Base-by-base conservation (phyloP, 441 rosid genomes). In the Pelargonium australe region DNA sequence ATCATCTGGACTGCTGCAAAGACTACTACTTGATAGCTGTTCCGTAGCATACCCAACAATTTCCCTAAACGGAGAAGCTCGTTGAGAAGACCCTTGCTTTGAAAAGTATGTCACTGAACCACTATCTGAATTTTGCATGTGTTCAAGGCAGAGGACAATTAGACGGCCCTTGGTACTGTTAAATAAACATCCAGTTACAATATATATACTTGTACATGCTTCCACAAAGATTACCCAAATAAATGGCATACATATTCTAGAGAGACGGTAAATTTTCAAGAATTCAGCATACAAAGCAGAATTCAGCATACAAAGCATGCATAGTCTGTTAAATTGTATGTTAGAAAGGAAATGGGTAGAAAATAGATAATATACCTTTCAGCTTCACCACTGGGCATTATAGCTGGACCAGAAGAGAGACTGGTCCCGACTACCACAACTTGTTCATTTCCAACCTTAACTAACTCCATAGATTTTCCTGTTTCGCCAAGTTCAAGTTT, bases 341-440 rank as follows among this genome's bases (percentile, higher is more conserved):
- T 40, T 63, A 6, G 43, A 63, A 12, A 51, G 68, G 17, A 58
- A 66, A 57, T 28, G 63, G 19, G 75, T 66, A 71, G 23, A 49
- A 58, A 14, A 28, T 57, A 77, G 77, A 76, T 55, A 58, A 55
- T 43, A 51, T 57, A 95, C 99, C 98, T 90, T 86, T 95, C 99
- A 60, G 98, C 98, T 85, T 95, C 99, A 74, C 99, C 99, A 75
- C 90, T 92, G 74, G 91, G 90, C 96, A 95, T 82, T 68, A 90
- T 82, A 74, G 97, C 97, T 47, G 95, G 99, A 80, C 98, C 97
- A 77, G 89, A 79, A 63, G 93, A 89, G 44, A 86, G 79, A 81
- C 96, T 85, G 70, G 99, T 95, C 66, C 99, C 98, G 73, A 92
- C 82, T 69, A 90, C 93, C 79, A 92, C 76, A 77, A 90, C 93